Base-by-base conservation (phyloP, 2,329 filamentous ascomycete genomes). In the Fusarium brevicatenulatum region DNA sequence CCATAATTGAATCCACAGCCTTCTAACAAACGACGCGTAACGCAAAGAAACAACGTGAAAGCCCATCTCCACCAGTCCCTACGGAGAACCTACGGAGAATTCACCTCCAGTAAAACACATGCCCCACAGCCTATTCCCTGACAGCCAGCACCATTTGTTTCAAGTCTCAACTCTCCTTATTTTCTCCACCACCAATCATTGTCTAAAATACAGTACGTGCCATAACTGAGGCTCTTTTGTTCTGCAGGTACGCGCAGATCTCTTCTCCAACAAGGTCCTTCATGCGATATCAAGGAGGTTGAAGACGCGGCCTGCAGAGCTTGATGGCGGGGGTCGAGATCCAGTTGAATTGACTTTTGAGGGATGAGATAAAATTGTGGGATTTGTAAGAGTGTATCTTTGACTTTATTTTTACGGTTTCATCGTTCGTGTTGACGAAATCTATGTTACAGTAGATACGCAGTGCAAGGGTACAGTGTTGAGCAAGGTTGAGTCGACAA, bases 1-100 rank as follows among this genome's bases (percentile, higher is more conserved):
- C 66, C 64, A 69, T 59, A 69, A 50, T 36, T 25, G 46, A 66
- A 25, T 34, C 66, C 66, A 70, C 58, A 53, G 32, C 46, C 67
- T 63, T 54, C 37, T 40, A 55, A 68, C 64, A 63, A 25, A 57
- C 66, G 66, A 69, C 66, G 66, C 66, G 66, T 69, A 70, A 68
- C 49, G 30, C 62, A 34, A 19, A 21, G 50, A 50, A 53, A 63
- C 56, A 40, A 53, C 12, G 25, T 58, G 37, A 32, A 47, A 49
- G 43, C 36, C 39, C 43, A 28, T 43, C 54, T 40, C 55, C 37
- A 54, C 57, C 21, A 53, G 30, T 37, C 18, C 18, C 18, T 39
- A 39, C 36, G 9, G 36, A 37, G 36, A 5, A 19, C 36, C 37
- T 21, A 34, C 37, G 30, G 64, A 53, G 28, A 36, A 61, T 49